These are phyloP conservation scores for Colletotrichum sp. DNA, from an alignment of 2,329 filamentous ascomycete genomes.

Conservation along the genomic window DNA sequence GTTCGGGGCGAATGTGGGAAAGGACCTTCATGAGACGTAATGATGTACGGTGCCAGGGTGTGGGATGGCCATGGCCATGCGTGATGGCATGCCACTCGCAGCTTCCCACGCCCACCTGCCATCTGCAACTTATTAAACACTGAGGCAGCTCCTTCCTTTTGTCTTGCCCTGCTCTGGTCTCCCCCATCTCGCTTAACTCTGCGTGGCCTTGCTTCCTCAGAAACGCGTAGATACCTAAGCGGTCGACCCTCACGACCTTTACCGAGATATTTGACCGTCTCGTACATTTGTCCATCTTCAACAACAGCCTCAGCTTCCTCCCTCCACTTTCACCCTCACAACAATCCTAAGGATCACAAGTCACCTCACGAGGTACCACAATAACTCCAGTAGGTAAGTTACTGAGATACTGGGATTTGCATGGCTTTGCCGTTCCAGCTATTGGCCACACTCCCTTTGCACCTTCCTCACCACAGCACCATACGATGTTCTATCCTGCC, in stretches of 20 bases:
- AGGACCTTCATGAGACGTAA: not conserved
- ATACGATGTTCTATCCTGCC: not conserved
- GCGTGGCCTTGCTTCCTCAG: not conserved
- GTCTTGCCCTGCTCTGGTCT: not conserved
- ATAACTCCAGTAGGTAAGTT: constrained; percentile 8
- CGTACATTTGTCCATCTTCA: not conserved
- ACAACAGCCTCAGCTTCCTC: not conserved
- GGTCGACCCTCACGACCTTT: not conserved
- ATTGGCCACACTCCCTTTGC: not conserved
- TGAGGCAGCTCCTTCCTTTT: not conserved
- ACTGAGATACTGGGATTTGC: not conserved
- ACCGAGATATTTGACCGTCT: not conserved
- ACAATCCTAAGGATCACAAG: not conserved
- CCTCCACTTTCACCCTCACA: not conserved
- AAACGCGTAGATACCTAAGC: not conserved
- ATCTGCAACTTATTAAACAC: not conserved
- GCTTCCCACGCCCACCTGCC: not conserved
- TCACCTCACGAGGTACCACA: not conserved
- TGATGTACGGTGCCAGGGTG: not conserved
- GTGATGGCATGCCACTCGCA: not conserved
- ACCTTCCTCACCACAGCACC: not conserved
- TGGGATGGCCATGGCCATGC: not conserved
- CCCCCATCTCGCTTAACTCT: not conserved
- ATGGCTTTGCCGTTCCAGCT: not conserved
- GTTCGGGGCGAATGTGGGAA: not conserved